phyloP scores from a whole-genome alignment of 495 filamentous ascomycete species.

The Staphylotrichum longicolle region DNA sequence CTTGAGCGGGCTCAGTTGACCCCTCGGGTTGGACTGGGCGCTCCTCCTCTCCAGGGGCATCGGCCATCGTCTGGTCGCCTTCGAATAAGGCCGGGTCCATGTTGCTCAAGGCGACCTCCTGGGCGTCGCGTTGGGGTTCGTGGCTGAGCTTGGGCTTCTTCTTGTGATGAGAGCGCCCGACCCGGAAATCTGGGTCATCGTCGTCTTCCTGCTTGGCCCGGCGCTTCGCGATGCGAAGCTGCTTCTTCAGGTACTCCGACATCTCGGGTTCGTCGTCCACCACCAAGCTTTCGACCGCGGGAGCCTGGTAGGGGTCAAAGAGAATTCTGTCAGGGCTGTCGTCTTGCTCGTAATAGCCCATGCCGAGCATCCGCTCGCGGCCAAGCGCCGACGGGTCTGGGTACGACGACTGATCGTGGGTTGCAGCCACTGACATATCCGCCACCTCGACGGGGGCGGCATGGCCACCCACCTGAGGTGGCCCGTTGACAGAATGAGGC shows the following conservation, averaged over 20 bases:
- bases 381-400: constrained; percentile 47
- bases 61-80: constrained; percentile 22
- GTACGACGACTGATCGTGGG: constrained; percentile 43
- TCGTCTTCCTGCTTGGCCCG: constrained; percentile 45
- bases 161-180: constrained; percentile 34
- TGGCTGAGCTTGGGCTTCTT: constrained; percentile 37
- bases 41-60: constrained; percentile 20
- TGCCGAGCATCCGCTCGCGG: constrained; percentile 51
- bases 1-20: not conserved
- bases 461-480: constrained; percentile 13
- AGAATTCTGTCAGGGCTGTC: constrained; percentile 50
- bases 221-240: constrained; percentile 46
- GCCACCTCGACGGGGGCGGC: constrained; percentile 24
- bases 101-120: constrained; percentile 36
- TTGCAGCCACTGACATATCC: constrained; percentile 31
- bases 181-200: constrained; percentile 48
- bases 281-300: constrained; percentile 38
- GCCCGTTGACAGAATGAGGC: constrained; percentile 1
- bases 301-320: constrained; percentile 50
- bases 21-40: constrained; percentile 13
- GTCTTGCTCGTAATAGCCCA: constrained; percentile 55
- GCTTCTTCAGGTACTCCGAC: constrained; percentile 49
- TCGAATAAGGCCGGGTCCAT: constrained; percentile 42
- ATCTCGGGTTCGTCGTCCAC: constrained; percentile 42
- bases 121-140: constrained; percentile 19